Base-by-base conservation (phyloP, 2,329 filamentous ascomycete species). In the Penicillium concentricum region DNA sequence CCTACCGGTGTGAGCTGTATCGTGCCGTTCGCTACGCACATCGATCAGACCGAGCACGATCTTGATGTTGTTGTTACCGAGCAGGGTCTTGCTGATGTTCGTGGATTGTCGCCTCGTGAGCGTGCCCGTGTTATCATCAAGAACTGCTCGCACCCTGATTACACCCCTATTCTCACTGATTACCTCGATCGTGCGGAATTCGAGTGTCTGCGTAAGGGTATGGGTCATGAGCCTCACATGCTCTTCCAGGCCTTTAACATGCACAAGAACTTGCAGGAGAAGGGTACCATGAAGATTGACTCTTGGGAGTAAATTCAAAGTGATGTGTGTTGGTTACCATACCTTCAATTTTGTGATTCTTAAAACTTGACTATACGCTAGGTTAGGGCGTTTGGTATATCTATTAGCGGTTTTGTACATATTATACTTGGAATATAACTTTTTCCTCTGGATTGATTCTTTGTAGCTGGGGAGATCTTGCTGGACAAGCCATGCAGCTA, bases 21-120 rank as follows among this genome's bases (percentile, higher is more conserved):
- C 67, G 90, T 96, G n/a, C 91, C 91, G 58, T 93, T 95, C 89
- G 91, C 88, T 78, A 95, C 91, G 4, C 92, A 96, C 77, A 82
- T 95, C 64, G 91, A 96, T 76, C 91, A 95, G 82, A 96, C 92
- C 0, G 92, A 96, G 79, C 91, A 95, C 75, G 92, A 96, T 72
- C 82, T 96, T 38, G 91, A 96, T 67, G 87, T 96, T n/a, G 77
- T 96, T 44, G 91, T 96, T n/a, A 86, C 84, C 0, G 84, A 87
- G 70, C 83, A 85, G 72, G 91, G 92, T 56, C 84, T 95, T 24
- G 92, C 91, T 28, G 91, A 96, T 69, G 91, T 96, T 2, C 85
- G 91, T 41, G 91, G 91, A 50, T 79, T 96, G 63, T 87, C 84
- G 62, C 91, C 92, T 0, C 83, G 87, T 52, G 90, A 96, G 81